Evolutionary conservation across 768 basidiomycete species (phyloP), one percentile per base, ranked within the genome.

Genomic region (Jaapia argillacea): DNA sequence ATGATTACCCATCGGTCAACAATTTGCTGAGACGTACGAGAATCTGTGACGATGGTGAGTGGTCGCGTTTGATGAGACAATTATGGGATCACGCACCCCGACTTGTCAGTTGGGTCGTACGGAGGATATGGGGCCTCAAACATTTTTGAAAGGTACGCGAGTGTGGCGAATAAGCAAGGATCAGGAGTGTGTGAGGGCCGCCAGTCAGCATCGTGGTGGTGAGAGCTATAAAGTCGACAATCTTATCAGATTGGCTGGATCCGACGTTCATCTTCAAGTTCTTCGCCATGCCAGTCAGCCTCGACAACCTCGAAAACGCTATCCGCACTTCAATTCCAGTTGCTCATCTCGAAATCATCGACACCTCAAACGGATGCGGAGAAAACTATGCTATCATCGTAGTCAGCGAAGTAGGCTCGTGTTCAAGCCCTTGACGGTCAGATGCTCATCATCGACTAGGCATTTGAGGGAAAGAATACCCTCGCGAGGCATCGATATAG

Each of bases 281-380:
- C 28, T 10, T 10, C 10, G 20, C 48, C 42, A 86, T 88, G 85
- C 78, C 82, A 35, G 69, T 85, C 49, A 67, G 75, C 44, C 54
- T 61, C 10, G 53, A 58, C 39, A 70, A 72, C 38, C 68, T 89
- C 44, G 81, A 86, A 57, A 57, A 63, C 24, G 74, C 77, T 16
- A 76, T 89, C 48, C 75, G 77, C 47, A 60, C 64, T n/a, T 72
- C 74, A 1, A 71, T 87, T 41, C 71, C 75, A 24, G 74, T 87
- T 31, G 58, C 65, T 2, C 78, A 85, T 53, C 70, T 89, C 12
- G 74, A 86, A 54, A 79, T 91, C 40, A 67, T 79, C 50, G 87
- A 90, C 57, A 72, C 75, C 50, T 88, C 85, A 0, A 83, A 69
- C 50, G 86, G 86, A 4, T 91, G 88, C 51, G 87, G 88, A 2